Base-by-base conservation (phyloP, 331 rosid genomes). In the Stylosanthes scabra region DNA sequence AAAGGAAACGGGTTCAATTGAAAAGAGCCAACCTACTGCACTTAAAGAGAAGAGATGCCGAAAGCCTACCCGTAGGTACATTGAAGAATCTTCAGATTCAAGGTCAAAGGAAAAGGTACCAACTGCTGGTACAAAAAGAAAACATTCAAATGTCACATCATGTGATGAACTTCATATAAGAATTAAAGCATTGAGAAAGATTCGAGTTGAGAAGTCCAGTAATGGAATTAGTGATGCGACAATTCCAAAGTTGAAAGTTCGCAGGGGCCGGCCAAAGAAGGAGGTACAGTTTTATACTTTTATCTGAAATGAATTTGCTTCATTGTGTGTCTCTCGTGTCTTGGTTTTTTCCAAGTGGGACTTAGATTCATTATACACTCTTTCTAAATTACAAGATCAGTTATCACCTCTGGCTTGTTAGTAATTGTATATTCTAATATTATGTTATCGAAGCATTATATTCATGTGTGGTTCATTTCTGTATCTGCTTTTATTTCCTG, bases 11-110 rank as follows among this genome's bases (percentile, higher is more conserved):
- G 74, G 74, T 50, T 66, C 83, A 63, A 68, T 57, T 68, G 90
- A 84, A 63, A 80, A 82, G 14, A 59, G 80, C 64, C 83, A 77
- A 68, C 72, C 69, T 83, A 79, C 71, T 66, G 82, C 78, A 59
- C 37, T 71, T 62, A 87, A 83, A 76, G 91, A 85, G 85, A 92
- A 84, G 86, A 92, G 96, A 76, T 75, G 68, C 79, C 97, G 96
- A 12, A 92, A 89, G 85, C 93, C 88, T 71, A 90, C 98, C 46
- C 82, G 66, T 83, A 86, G 91, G 84, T 90, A 77, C 84, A 84
- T 92, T 70, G 97, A 94, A 82, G 97, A 91, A 76, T 71, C 82
- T 79, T 81, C 92, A 46, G 77, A 69, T 82, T 52, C 64, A 50
- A 82, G 68, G 66, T 81, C 88, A 71, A 81, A 77, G 66, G 91